Percentiles rank a stretch among this genome's conserved stretches.
phyloP scores from a whole-genome alignment of 75 land plant genomes.

The Picea glauca region DNA sequence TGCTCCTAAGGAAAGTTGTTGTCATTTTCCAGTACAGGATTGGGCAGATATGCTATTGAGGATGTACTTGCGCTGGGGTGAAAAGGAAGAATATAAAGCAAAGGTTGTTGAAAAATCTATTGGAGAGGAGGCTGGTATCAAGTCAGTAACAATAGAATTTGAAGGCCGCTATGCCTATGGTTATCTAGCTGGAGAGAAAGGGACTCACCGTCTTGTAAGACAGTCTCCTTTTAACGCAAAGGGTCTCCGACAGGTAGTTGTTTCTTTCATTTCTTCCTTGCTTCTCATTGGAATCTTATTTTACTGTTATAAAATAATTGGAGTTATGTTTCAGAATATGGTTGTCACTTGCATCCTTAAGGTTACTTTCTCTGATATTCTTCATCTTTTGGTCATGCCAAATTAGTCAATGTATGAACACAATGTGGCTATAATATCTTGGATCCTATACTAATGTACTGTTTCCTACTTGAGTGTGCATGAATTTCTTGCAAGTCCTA shows the following conservation, averaged over 20 bases:
- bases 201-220: constrained; percentile 92
- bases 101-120: constrained; percentile 84
- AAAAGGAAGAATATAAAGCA: constrained; percentile 72
- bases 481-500: too few species aligned
- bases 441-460: too few species aligned
- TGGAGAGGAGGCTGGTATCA: constrained; percentile 98
- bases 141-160: constrained; percentile 87
- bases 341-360: not conserved
- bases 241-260: constrained; percentile 91
- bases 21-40: constrained; percentile 86
- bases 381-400: not conserved
- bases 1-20: constrained; percentile 3
- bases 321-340: not conserved
- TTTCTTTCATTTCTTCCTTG: not conserved
- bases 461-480: too few species aligned
- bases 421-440: not conserved
- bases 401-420: too few species aligned
- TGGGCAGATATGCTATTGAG: constrained; percentile 99
- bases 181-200: constrained; percentile 91
- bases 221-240: constrained; percentile 96
- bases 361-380: not conserved
- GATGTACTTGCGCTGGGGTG: constrained; percentile 98
- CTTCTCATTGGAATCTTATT: not conserved
- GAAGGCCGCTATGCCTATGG: constrained; percentile 95
- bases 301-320: not conserved